Evolutionary conservation across 768 basidiomycete species (phyloP), one percentile per base, ranked within the genome.

Genomic region (Mycena indigotica): DNA sequence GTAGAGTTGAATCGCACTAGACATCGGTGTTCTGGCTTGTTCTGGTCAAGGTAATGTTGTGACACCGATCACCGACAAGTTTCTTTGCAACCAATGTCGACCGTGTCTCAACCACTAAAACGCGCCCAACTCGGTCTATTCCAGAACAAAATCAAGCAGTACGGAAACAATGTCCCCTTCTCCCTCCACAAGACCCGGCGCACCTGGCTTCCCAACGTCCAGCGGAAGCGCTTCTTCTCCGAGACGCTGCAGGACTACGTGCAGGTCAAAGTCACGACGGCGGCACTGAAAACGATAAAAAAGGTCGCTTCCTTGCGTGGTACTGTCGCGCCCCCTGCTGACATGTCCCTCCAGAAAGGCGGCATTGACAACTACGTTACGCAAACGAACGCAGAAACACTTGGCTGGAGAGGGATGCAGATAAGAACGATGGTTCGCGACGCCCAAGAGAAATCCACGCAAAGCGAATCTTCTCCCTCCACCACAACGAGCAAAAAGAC

Each of bases 101-200:
- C n/a, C n/a, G n/a, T n/a, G n/a, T 45, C 89, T 26, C 80, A 83
- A 59, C 87, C 89, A 6, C 92, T 93, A 76, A 94, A 93, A 69
- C 87, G 91, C 40, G 75, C 89, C 2, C 85, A 93, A 64, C 75
- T 84, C 2, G 93, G 92, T 53, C 85, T 95, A 2, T 94, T 89
- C 68, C 90, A 93, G 53, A 92, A 92, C 16, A 88, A 86, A 69
- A 83, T 76, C 53, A 91, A 86, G 65, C 87, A 86, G 66, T 85
- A 85, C 63, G 93, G 93, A 24, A 94, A 95, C 78, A 94, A 88
- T 67, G 91, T 95, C 48, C 92, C 93, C 0, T 88, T 92, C 72
- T 94, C 93, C 23, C 87, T 88, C 69, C 83, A 88, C 70, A 95
- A 94, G 76, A 94, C 94, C 24, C 86, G 89, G 50, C 80, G 93